Conservation (phyloP, 1,139 yeast genomes). For the Taphrina pruni region DNA sequence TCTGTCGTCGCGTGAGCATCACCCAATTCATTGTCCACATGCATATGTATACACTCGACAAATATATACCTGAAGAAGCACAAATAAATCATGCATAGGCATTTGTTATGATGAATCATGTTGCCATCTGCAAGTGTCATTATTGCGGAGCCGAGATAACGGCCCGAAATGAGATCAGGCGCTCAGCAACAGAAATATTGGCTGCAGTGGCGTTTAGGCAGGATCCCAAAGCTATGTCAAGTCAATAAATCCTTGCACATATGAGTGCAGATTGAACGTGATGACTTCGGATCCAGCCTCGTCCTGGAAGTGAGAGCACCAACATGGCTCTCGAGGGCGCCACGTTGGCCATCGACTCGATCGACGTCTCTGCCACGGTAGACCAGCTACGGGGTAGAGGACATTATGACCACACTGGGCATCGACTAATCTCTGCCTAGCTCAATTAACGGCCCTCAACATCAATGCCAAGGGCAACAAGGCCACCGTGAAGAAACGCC, state of each 20-base stretch:
- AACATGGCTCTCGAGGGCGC: too few relatives aligned
- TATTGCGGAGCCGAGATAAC: constrained; percentile 5
- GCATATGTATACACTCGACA: too few relatives aligned
- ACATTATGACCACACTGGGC: not conserved
- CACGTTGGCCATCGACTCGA: not conserved
- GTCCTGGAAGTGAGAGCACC: too few relatives aligned
- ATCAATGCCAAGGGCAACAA: constrained; percentile 29
- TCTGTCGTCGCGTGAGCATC: too few relatives aligned
- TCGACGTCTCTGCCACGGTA: constrained; percentile 3
- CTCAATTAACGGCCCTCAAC: constrained; percentile 19
- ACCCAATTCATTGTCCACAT: too few relatives aligned
- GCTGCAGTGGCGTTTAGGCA: not conserved
- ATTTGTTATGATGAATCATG: too few relatives aligned
- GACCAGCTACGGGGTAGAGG: constrained; percentile 18
- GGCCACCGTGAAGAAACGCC: constrained; percentile 15
- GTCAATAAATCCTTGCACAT: too few relatives aligned
- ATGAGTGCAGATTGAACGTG: too few relatives aligned
- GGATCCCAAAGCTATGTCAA: not conserved
- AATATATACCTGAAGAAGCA: too few relatives aligned
- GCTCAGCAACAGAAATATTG: not conserved
- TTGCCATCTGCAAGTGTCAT: too few relatives aligned
- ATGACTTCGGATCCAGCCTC: too few relatives aligned
- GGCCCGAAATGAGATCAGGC: constrained; percentile 21
- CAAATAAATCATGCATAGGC: not conserved
- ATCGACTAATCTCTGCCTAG: not conserved